A percentile compares a stretch with the other conserved stretches of the same genome.
phyloP scores from a whole-genome alignment of 768 basidiomycete genomes.

The Calocera cornea region DNA sequence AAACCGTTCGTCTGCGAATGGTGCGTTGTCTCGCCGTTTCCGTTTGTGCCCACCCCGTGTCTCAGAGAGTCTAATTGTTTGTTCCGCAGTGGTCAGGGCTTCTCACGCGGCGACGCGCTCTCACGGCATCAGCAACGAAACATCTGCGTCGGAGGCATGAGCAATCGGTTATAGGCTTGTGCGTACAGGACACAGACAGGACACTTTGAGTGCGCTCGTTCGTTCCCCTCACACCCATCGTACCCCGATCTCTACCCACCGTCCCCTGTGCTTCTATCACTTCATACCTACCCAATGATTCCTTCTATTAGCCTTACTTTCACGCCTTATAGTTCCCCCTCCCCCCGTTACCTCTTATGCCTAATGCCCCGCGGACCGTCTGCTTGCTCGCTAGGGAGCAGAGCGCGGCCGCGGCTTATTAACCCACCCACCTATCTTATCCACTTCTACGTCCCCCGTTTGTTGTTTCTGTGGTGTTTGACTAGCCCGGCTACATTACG shows the following conservation, averaged over 20 bases:
- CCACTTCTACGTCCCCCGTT: background rate
- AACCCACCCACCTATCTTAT: background rate
- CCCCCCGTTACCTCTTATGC: background rate
- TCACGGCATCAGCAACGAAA: conserved; percentile 3
- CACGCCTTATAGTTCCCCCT: background rate
- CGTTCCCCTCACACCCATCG: background rate
- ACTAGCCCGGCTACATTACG: conserved; percentile 7
- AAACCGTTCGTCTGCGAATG: conserved; percentile 3
- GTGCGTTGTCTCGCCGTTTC: background rate
- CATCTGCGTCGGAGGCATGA: conserved; percentile 1
- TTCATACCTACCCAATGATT: conserved; percentile 1
- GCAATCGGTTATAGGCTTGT: background rate
- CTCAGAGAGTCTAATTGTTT: conserved; percentile 1
- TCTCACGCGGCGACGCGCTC: conserved; percentile 1
- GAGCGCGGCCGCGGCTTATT: background rate
- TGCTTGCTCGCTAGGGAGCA: background rate
- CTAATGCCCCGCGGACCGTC: background rate
- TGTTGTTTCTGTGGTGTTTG: background rate
- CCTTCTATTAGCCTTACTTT: background rate
- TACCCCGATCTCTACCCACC: too few species aligned
- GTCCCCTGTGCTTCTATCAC: background rate
- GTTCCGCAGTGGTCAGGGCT: conserved; percentile 2
- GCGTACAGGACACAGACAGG: background rate
- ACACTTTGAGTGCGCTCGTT: background rate
- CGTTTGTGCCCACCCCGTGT: background rate